Percentiles rank a stretch among this genome's conserved stretches.
Conservation (phyloP, 345 rosid species). For the Physaria fendleri region DNA sequence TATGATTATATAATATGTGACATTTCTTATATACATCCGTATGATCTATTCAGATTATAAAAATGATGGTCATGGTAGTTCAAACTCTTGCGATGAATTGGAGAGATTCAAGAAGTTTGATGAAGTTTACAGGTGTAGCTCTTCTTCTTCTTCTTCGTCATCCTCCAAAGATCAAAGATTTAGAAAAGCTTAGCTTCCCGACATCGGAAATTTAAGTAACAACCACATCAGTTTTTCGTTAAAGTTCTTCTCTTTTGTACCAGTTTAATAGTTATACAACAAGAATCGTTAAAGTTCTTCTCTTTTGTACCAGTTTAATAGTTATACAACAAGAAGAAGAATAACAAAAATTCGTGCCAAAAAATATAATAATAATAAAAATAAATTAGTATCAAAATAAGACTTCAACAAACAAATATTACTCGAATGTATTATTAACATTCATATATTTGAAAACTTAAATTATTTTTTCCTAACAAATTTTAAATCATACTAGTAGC, state of each 20-base stretch:
- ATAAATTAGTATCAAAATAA: too few relatives aligned
- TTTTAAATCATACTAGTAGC: too few relatives aligned
- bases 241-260: conserved; percentile 11
- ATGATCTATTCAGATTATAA: conserved; percentile 6
- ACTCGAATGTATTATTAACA: too few relatives aligned
- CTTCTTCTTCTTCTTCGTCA: conserved; percentile 36
- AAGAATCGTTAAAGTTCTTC: conserved; percentile 22
- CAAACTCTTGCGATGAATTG: conserved; percentile 18
- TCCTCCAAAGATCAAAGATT: conserved; percentile 25
- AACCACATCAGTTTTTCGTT: conserved; percentile 22
- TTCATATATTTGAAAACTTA: too few relatives aligned
- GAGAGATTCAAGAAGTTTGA: conserved; percentile 8
- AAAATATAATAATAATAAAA: too few relatives aligned
- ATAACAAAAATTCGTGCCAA: too few relatives aligned
- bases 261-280: background rate
- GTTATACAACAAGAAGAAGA: background rate
- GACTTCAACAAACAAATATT: too few relatives aligned
- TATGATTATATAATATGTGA: background rate
- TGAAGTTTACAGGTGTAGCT: conserved; percentile 27
- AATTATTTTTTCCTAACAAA: too few relatives aligned
- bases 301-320: background rate
- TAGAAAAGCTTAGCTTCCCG: conserved; percentile 7
- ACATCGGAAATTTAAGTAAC: conserved; percentile 26
- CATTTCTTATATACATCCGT: background rate
- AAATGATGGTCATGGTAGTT: background rate